Conservation (phyloP, 495 filamentous ascomycete genomes). For the Podospora anserina region DNA sequence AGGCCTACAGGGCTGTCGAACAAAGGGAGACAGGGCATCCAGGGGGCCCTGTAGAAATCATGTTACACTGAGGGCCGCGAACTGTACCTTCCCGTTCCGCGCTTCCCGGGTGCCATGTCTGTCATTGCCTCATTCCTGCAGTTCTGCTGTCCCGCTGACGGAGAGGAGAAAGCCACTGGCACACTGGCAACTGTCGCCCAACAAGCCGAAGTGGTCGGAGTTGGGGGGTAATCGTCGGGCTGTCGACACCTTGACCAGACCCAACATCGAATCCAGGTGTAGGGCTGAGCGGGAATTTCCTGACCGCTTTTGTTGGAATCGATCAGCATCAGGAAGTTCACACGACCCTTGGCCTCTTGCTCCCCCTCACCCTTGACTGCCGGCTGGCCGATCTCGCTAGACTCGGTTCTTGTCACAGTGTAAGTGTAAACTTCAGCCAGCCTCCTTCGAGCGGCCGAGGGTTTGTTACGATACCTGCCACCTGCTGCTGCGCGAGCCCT, state of each 20-base stretch:
- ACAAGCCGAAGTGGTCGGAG: background rate
- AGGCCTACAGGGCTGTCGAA: background rate
- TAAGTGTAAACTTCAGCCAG: background rate
- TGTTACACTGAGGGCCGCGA: conserved; percentile 27
- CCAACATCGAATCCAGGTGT: background rate
- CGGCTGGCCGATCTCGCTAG: background rate
- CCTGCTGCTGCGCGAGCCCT: background rate
- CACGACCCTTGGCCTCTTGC: background rate
- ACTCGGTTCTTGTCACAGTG: background rate
- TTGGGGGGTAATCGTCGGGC: no score
- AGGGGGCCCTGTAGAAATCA: conserved; percentile 23
- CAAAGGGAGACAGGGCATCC: background rate
- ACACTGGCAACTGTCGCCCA: background rate
- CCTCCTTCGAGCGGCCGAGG: background rate
- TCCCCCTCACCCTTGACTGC: background rate
- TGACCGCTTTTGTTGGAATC: background rate
- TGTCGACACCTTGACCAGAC: background rate
- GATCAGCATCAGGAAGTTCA: background rate
- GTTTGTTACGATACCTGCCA: background rate
- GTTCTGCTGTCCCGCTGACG: background rate
- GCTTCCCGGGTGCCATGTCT: conserved; percentile 26
- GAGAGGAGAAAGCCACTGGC: background rate
- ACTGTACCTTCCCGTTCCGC: conserved; percentile 30
- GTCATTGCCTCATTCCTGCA: conserved; percentile 29
- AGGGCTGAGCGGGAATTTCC: background rate